Evolutionary conservation across 306 rosid genomes (phyloP).

Genomic region (Sicyos baderoa): DNA sequence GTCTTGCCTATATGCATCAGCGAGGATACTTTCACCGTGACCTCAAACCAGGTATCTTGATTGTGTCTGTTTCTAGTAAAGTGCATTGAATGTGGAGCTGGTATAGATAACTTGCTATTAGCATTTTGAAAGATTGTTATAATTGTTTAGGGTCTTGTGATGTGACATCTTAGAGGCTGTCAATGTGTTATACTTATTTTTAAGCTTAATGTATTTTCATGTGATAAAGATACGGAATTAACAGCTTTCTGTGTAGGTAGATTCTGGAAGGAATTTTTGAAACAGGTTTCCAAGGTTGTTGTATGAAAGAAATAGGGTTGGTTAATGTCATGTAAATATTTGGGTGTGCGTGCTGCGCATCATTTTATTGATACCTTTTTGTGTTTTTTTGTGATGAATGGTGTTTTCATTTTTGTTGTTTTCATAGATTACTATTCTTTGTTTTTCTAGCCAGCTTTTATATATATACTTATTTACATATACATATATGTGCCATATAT

Average conservation of each 20-base stretch:
- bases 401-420: neutral
- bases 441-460: neutral
- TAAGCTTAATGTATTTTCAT: neutral
- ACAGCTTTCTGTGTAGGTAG: neutral
- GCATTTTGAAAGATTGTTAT: neutral
- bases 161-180: neutral
- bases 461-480: neutral
- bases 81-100: neutral
- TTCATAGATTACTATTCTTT: neutral
- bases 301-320: neutral
- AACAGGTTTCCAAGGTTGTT: neutral
- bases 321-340: neutral
- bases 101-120: neutral
- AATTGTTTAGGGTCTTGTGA: neutral
- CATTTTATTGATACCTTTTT: neutral
- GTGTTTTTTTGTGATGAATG: neutral
- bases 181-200: neutral
- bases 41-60: slow-evolving; percentile 76
- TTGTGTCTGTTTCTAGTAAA: neutral
- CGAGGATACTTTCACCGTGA: slow-evolving; percentile 99
- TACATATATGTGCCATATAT: too few relatives aligned
- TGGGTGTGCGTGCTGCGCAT: neutral
- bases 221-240: neutral
- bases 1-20: slow-evolving; percentile 96
- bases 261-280: neutral